phyloP scores from a whole-genome alignment of 805 yeast species.

The Candida ipomoeae region DNA sequence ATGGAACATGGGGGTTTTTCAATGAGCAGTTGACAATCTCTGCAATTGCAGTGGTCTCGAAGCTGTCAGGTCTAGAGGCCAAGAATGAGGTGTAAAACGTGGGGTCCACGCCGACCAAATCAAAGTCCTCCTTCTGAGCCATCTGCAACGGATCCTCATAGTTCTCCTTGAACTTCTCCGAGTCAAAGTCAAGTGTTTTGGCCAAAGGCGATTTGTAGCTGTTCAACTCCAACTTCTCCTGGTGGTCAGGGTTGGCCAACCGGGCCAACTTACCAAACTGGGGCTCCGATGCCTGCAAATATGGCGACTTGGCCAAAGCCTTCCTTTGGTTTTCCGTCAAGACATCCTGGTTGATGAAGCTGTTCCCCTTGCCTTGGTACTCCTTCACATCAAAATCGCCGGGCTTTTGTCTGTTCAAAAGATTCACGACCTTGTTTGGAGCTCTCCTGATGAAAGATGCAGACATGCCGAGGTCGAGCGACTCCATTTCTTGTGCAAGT shows the following conservation, averaged over 20 bases:
- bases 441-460: slow-evolving; percentile 39
- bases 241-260: slow-evolving; percentile 32
- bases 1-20: slow-evolving; percentile 54
- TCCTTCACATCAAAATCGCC: slow-evolving; percentile 26
- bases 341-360: slow-evolving; percentile 22
- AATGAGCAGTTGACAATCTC: slow-evolving; percentile 63
- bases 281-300: slow-evolving; percentile 58
- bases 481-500: slow-evolving; percentile 27
- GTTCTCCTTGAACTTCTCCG: slow-evolving; percentile 14
- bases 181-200: slow-evolving; percentile 17
- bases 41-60: slow-evolving; percentile 80
- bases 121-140: slow-evolving; percentile 39
- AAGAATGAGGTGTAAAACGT: slow-evolving; percentile 66
- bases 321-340: slow-evolving; percentile 49
- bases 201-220: slow-evolving; percentile 23
- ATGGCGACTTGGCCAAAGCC: slow-evolving; percentile 53
- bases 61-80: slow-evolving; percentile 82
- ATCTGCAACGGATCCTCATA: slow-evolving; percentile 34
- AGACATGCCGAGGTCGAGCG: slow-evolving; percentile 35
- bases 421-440: slow-evolving; percentile 34
- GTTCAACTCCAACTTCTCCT: slow-evolving; percentile 10
- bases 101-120: slow-evolving; percentile 51
- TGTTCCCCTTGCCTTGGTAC: slow-evolving; percentile 23
- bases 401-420: slow-evolving; percentile 20
- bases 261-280: slow-evolving; percentile 43